Evolutionary conservation across 441 rosid genomes (phyloP).

Genomic region (Pelargonium australe): DNA sequence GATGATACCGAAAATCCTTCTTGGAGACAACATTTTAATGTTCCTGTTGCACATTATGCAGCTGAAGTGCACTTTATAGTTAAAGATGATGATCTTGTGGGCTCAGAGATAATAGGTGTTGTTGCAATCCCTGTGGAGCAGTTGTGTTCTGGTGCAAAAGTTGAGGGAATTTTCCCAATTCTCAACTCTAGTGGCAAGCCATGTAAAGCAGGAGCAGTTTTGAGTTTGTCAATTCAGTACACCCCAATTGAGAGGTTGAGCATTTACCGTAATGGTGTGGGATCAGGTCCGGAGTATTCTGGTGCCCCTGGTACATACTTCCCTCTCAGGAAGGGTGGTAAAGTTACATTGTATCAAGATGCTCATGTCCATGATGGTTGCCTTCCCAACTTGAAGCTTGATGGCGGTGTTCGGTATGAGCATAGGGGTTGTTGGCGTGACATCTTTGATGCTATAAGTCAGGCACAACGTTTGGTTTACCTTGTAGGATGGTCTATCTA

Average conservation of each 20-base stretch:
- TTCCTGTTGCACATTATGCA: conserved; percentile 80
- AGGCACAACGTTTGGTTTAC: conserved; percentile 72
- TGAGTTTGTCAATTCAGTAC: conserved; percentile 72
- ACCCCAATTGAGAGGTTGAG: conserved; percentile 57
- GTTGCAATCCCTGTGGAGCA: conserved; percentile 78
- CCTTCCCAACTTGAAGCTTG: conserved; percentile 61
- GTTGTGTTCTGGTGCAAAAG: conserved; percentile 45
- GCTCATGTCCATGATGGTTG: conserved; percentile 83
- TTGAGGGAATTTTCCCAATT: conserved; percentile 64
- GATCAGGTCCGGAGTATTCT: conserved; percentile 73
- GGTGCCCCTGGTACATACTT: conserved; percentile 95
- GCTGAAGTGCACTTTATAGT: conserved; percentile 78
- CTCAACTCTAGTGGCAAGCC: conserved; percentile 57
- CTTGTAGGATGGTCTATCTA: conserved; percentile 97
- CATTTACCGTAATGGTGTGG: conserved; percentile 68
- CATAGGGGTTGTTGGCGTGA: conserved; percentile 93
- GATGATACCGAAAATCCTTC: conserved; percentile 79
- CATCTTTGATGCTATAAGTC: conserved; percentile 75
- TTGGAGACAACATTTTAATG: conserved; percentile 81
- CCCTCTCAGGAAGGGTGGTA: conserved; percentile 86
- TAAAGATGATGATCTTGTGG: conserved; percentile 90
- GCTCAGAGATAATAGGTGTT: conserved; percentile 73
- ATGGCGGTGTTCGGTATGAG: conserved; percentile 53
- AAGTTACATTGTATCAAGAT: conserved; percentile 84
- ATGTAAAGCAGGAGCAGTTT: conserved; percentile 71